Conservation (phyloP, 805 yeast species). For the Starmerella riodocensis region DNA sequence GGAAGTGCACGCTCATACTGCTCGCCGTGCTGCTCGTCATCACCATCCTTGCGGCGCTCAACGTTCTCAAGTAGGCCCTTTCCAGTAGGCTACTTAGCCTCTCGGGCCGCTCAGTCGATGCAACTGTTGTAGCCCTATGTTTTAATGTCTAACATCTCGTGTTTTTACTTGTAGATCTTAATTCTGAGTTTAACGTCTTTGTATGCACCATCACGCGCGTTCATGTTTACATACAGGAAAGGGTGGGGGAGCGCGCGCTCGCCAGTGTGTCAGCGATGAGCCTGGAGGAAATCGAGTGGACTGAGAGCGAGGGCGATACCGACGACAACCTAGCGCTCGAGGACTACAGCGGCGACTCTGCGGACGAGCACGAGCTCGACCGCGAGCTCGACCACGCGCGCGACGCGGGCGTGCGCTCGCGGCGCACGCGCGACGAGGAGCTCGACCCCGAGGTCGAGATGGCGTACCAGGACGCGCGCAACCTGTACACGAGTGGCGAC, state of each 20-base stretch:
- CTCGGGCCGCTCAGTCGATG: too few relatives aligned
- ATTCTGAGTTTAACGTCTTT: too few relatives aligned
- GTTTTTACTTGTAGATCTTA: too few relatives aligned
- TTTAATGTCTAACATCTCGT: too few relatives aligned
- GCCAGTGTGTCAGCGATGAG: conserved; percentile 6
- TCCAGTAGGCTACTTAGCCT: too few relatives aligned
- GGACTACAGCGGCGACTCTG: conserved; percentile 11
- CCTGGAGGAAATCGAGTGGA: conserved; percentile 18
- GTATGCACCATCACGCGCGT: too few relatives aligned
- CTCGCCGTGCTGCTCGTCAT: conserved; percentile 48
- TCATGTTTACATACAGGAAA: too few relatives aligned
- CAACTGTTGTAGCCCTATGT: too few relatives aligned
- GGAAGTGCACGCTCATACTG: conserved; percentile 62
- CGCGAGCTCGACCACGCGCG: background rate
- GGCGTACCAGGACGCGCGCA: conserved; percentile 19
- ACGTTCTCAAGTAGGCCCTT: conserved; percentile 4
- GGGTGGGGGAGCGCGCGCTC: too few relatives aligned
- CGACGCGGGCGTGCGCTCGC: background rate
- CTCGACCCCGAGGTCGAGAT: conserved; percentile 21
- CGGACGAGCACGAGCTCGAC: conserved; percentile 10
- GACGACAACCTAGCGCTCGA: conserved; percentile 15
- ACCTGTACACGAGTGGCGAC: conserved; percentile 18
- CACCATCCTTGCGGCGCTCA: conserved; percentile 36
- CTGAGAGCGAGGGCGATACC: conserved; percentile 19
- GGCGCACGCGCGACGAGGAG: conserved; percentile 18